Conservation (phyloP, 805 yeast genomes). For the Candida vartiovaarae region DNA sequence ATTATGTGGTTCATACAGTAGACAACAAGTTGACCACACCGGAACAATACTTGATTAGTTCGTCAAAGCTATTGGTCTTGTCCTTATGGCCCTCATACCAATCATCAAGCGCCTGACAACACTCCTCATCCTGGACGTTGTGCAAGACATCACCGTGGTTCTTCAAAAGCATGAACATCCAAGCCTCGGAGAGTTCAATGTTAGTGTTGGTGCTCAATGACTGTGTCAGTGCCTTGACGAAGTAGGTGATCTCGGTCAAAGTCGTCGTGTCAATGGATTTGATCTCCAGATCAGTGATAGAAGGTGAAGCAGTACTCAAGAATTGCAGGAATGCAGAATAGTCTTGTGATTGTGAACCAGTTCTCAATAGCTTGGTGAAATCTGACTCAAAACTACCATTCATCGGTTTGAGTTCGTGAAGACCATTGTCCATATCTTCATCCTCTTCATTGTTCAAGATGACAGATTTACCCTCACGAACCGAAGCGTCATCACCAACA, state of each 20-base stretch:
- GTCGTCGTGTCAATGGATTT: slow-evolving; percentile 64
- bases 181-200: slow-evolving; percentile 76
- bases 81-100: slow-evolving; percentile 41
- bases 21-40: slow-evolving; percentile 64
- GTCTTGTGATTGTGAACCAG: slow-evolving; percentile 32
- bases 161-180: slow-evolving; percentile 65
- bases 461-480: slow-evolving; percentile 28
- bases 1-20: slow-evolving; percentile 5
- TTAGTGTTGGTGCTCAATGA: slow-evolving; percentile 53
- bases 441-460: slow-evolving; percentile 10
- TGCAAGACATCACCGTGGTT: slow-evolving; percentile 77
- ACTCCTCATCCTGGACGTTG: slow-evolving; percentile 31
- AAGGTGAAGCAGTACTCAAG: slow-evolving; percentile 60
- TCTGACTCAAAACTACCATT: slow-evolving; percentile 58
- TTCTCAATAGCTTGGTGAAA: slow-evolving; percentile 61
- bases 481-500: slow-evolving; percentile 63
- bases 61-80: slow-evolving; percentile 49
- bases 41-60: slow-evolving; percentile 68
- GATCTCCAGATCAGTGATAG: slow-evolving; percentile 78
- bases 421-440: slow-evolving; percentile 2
- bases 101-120: slow-evolving; percentile 37
- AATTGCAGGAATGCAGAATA: slow-evolving; percentile 45
- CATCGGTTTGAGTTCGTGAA: slow-evolving; percentile 23
- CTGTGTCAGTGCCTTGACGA: slow-evolving; percentile 57
- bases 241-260: slow-evolving; percentile 53